These are phyloP conservation scores for Fusarium torulosum DNA, from an alignment of 2,329 filamentous ascomycete species.

Conservation along the genomic window DNA sequence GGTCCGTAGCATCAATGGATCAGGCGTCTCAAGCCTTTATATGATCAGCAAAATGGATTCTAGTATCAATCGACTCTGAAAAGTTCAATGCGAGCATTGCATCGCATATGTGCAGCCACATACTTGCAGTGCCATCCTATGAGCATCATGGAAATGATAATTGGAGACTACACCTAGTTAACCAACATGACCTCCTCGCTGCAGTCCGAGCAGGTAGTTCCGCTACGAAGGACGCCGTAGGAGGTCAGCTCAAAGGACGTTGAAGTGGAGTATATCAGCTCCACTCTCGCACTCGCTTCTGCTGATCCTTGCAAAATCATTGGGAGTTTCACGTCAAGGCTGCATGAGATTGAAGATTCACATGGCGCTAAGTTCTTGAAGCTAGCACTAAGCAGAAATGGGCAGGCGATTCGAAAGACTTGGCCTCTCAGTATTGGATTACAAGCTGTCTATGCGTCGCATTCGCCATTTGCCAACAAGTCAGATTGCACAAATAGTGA, in stretches of 20 bases:
- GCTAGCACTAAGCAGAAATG: slow-evolving; percentile 23
- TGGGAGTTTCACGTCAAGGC: neutral
- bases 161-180: neutral
- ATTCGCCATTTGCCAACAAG: neutral
- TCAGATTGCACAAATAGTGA: neutral
- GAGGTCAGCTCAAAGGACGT: slow-evolving; percentile 9
- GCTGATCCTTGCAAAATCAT: neutral
- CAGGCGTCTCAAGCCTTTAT: neutral
- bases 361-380: slow-evolving; percentile 10
- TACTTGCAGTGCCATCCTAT: slow-evolving; percentile 1
- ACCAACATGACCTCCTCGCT: slow-evolving; percentile 5
- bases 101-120: too few species aligned
- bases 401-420: slow-evolving; percentile 18
- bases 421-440: neutral
- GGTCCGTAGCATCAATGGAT: neutral
- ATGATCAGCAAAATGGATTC: neutral
- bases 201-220: neutral
- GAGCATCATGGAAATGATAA: neutral
- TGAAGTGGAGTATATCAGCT: slow-evolving; percentile 20
- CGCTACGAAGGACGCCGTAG: neutral
- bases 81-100: neutral
- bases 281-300: slow-evolving; percentile 41
- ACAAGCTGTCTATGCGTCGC: neutral
- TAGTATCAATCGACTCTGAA: neutral
- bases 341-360: slow-evolving; percentile 1